These are phyloP conservation scores for Penicillium sp. DNA, from an alignment of 2,329 filamentous ascomycete genomes.

Conservation along the genomic window DNA sequence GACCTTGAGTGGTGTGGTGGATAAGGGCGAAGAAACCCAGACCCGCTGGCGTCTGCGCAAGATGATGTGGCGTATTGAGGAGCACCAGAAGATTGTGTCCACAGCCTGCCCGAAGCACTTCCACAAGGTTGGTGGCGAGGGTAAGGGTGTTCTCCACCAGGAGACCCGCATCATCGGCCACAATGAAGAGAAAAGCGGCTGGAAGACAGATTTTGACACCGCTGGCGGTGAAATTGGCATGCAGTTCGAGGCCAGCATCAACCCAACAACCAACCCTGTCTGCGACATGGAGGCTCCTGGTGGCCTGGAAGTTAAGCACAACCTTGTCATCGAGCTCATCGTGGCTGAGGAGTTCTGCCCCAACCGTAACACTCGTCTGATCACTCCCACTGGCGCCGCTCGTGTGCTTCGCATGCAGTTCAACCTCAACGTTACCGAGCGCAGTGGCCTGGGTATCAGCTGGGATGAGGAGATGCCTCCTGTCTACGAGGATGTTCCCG, in stretches of 20 bases:
- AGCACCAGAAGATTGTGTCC: constrained; percentile 75
- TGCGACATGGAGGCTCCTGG: constrained; percentile 75
- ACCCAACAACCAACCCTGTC: constrained; percentile 63
- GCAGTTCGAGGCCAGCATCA: constrained; percentile 68
- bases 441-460: constrained; percentile 81
- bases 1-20: constrained; percentile 81
- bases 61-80: constrained; percentile 89
- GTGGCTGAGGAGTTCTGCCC: constrained; percentile 84
- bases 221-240: constrained; percentile 75
- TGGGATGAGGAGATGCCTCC: constrained; percentile 97
- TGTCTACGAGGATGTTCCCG: constrained; percentile 89
- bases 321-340: constrained; percentile 87
- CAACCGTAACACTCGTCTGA: constrained; percentile 67
- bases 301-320: constrained; percentile 78
- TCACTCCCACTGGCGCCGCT: constrained; percentile 85
- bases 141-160: constrained; percentile 71
- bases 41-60: constrained; percentile 89
- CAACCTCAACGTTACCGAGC: constrained; percentile 75
- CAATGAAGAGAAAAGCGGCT: constrained; percentile 79
- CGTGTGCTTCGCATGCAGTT: constrained; percentile 93
- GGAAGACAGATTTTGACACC: constrained; percentile 76
- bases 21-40: constrained; percentile 65
- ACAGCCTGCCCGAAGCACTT: constrained; percentile 77
- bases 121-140: constrained; percentile 61
- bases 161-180: constrained; percentile 76